Evolutionary conservation across 805 yeast genomes (phyloP).

Genomic region (Phaffomyces thermotolerans): DNA sequence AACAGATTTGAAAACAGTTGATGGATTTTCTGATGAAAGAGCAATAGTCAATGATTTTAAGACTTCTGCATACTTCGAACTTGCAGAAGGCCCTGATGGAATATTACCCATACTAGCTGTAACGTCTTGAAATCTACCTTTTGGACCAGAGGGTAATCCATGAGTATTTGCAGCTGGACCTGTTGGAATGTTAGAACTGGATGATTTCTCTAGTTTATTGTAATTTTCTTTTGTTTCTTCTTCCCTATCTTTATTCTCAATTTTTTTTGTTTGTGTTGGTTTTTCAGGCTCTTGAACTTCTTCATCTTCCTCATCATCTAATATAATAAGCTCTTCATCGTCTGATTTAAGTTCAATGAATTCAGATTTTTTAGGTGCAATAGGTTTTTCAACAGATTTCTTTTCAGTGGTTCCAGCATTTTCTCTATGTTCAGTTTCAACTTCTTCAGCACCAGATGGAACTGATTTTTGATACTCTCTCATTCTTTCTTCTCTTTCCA

Average conservation of each 20-base stretch:
- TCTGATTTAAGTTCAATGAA: background rate
- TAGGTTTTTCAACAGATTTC: slow-evolving; percentile 1
- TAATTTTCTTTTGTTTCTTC: background rate
- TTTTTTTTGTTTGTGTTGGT: background rate
- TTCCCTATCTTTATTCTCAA: background rate
- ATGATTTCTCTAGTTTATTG: background rate
- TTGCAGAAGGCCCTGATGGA: background rate
- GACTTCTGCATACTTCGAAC: background rate
- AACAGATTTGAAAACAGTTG: background rate
- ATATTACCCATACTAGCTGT: background rate
- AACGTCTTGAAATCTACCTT: slow-evolving; percentile 4
- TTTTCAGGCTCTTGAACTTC: background rate
- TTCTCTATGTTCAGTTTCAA: slow-evolving; percentile 7
- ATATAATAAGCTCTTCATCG: background rate
- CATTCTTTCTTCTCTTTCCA: slow-evolving; percentile 14
- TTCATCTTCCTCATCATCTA: background rate
- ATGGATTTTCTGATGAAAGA: background rate
- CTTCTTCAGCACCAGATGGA: background rate
- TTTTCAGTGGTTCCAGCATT: background rate
- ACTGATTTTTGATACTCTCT: background rate
- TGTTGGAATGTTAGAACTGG: background rate
- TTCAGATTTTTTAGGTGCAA: background rate
- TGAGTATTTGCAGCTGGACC: slow-evolving; percentile 1
- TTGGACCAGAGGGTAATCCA: background rate
- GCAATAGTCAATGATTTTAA: slow-evolving; percentile 1